Conservation (phyloP, 768 basidiomycete species). For the Polyporus arcularius region DNA sequence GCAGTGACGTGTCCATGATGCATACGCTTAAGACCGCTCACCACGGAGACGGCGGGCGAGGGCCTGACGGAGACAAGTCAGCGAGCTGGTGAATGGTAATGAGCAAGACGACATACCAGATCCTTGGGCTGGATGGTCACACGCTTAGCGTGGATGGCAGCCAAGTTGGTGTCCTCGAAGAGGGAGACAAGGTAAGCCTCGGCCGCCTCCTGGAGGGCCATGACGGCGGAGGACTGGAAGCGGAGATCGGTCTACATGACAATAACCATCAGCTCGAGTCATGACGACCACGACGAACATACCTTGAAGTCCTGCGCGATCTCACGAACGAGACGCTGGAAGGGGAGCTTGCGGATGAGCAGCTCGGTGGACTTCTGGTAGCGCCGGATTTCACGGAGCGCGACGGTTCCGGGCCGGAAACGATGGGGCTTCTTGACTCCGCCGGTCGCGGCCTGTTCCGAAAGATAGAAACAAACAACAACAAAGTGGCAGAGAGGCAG, state of each 20-base stretch:
- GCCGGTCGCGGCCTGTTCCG: constrained; percentile 53
- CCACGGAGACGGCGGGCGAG: constrained; percentile 79
- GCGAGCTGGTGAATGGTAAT: not conserved
- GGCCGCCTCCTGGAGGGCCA: constrained; percentile 85
- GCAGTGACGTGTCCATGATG: not conserved
- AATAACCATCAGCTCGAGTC: constrained; percentile 38
- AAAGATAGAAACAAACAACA: constrained; percentile 19
- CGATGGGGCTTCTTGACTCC: constrained; percentile 99
- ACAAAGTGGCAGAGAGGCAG: constrained; percentile 15
- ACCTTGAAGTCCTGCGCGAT: constrained; percentile 93
- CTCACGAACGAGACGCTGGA: constrained; percentile 97
- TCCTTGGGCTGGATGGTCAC: constrained; percentile 88
- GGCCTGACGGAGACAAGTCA: constrained; percentile 34
- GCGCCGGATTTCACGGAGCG: constrained; percentile 96
- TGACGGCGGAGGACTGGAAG: constrained; percentile 91
- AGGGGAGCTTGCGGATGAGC: constrained; percentile 98
- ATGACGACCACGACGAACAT: constrained; percentile 56
- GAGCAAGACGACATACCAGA: constrained; percentile 46
- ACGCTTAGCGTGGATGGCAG: constrained; percentile 86
- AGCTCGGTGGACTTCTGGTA: constrained; percentile 99
- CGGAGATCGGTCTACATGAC: constrained; percentile 67
- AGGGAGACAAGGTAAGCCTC: constrained; percentile 81
- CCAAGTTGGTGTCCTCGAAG: constrained; percentile 83
- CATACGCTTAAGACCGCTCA: constrained; percentile 59
- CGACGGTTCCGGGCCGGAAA: constrained; percentile 97